These are phyloP conservation scores for Aspergillus carbonarius DNA, from an alignment of 2,329 filamentous ascomycete genomes.

Conservation along the genomic window DNA sequence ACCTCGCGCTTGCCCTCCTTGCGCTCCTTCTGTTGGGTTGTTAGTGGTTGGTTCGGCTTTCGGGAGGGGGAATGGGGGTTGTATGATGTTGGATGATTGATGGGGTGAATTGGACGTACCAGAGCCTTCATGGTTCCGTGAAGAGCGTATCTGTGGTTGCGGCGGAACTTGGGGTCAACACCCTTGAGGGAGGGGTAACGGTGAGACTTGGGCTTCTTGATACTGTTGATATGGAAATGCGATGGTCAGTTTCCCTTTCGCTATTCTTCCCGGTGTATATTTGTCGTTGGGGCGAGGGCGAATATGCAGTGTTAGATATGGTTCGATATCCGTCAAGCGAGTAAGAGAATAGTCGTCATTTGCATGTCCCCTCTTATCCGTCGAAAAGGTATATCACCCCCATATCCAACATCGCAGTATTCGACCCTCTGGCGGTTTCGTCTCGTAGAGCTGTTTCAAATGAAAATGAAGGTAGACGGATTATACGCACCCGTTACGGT, in stretches of 20 bases:
- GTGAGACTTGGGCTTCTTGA: slow-evolving; percentile 99
- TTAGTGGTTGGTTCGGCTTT: slow-evolving; percentile 30
- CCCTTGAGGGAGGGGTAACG: slow-evolving; percentile 98
- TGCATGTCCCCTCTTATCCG: background rate
- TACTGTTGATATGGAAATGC: slow-evolving; percentile 57
- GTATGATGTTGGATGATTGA: background rate
- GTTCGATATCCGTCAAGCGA: background rate
- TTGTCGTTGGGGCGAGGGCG: background rate
- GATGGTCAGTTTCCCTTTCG: slow-evolving; percentile 22
- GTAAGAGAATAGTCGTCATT: background rate
- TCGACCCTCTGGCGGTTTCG: background rate
- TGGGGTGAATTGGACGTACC: slow-evolving; percentile 59
- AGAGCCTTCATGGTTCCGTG: slow-evolving; percentile 98
- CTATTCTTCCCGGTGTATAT: background rate
- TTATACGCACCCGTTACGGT: slow-evolving; percentile 89
- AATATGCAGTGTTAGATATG: slow-evolving; percentile 1
- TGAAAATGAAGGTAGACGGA: slow-evolving; percentile 9
- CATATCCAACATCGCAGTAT: slow-evolving; percentile 12
- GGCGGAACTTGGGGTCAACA: slow-evolving; percentile 98
- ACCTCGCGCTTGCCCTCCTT: slow-evolving; percentile 92
- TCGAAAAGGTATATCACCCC: background rate
- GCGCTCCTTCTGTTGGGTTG: slow-evolving; percentile 77
- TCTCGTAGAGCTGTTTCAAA: background rate
- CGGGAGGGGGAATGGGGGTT: background rate
- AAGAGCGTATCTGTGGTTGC: slow-evolving; percentile 99